Evolutionary conservation across 257 asterid species (phyloP).

Genomic region (Petunia axillaris): DNA sequence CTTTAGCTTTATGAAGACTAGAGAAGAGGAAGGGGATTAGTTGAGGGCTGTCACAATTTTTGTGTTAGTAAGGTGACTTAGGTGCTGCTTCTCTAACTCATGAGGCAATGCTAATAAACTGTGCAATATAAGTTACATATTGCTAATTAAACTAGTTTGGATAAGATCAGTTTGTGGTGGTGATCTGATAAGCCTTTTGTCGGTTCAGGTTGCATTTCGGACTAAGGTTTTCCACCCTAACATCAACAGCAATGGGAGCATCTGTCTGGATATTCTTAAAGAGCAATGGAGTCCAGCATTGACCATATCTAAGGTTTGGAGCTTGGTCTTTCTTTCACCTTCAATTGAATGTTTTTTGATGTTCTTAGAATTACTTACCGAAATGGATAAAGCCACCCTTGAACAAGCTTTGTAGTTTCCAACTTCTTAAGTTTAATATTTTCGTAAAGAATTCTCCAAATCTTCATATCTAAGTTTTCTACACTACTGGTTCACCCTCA

Average conservation of each 20-base stretch:
- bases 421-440: not conserved
- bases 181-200: constrained; percentile 22
- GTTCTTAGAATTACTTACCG: not conserved
- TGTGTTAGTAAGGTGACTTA: not conserved
- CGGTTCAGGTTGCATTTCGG: constrained; percentile 67
- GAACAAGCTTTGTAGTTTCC: not conserved
- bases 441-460: not conserved
- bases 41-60: not conserved
- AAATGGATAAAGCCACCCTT: not conserved
- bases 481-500: not conserved
- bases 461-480: not conserved
- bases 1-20: not conserved
- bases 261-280: constrained; percentile 78
- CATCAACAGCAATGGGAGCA: constrained; percentile 83
- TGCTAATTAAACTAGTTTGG: not conserved
- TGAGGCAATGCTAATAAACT: not conserved
- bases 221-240: constrained; percentile 81
- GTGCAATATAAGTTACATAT: not conserved
- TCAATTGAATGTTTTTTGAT: not conserved
- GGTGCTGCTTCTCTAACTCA: not conserved
- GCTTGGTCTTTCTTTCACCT: not conserved
- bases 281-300: constrained; percentile 91
- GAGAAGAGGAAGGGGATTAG: not conserved
- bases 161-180: not conserved
- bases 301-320: constrained; percentile 73